A percentile compares a stretch with the other conserved stretches of the same genome.
Evolutionary conservation across 768 basidiomycete genomes (phyloP).

Genomic region (Filobasidium wieringae): DNA sequence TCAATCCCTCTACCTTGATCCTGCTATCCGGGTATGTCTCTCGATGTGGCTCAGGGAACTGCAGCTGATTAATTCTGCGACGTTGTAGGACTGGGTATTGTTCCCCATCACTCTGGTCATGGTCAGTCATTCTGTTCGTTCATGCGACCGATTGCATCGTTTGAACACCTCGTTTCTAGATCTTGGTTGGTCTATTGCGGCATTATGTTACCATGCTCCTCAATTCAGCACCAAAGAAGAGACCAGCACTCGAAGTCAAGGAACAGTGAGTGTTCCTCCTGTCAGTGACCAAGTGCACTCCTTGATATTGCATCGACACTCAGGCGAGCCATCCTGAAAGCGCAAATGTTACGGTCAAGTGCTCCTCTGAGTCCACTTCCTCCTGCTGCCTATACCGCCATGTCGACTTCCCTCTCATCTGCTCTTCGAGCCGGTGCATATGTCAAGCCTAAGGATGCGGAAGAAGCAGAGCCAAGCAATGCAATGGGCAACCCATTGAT

Average conservation of each 20-base stretch:
- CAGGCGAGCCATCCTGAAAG: slow-evolving; percentile 51
- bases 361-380: slow-evolving; percentile 66
- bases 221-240: slow-evolving; percentile 70
- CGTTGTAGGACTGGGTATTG: slow-evolving; percentile 46
- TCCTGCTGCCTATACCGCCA: slow-evolving; percentile 33
- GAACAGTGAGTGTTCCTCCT: slow-evolving; percentile 63
- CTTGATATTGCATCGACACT: too few species aligned
- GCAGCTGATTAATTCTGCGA: neutral
- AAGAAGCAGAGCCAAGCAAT: slow-evolving; percentile 43
- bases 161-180: slow-evolving; percentile 43
- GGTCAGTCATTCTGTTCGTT: slow-evolving; percentile 48
- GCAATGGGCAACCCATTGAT: slow-evolving; percentile 60
- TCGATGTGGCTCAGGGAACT: neutral
- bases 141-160: neutral
- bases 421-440: slow-evolving; percentile 51
- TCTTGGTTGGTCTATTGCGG: slow-evolving; percentile 79
- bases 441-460: slow-evolving; percentile 69
- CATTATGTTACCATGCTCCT: slow-evolving; percentile 85
- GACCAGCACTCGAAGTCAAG: slow-evolving; percentile 61
- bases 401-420: slow-evolving; percentile 29
- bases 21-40: slow-evolving; percentile 70
- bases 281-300: neutral
- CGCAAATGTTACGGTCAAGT: slow-evolving; percentile 71
- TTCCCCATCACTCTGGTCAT: slow-evolving; percentile 96
- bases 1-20: slow-evolving; percentile 65